These are phyloP conservation scores for Blastomyces gilchristii DNA, from an alignment of 2,329 filamentous ascomycete species.

Conservation along the genomic window DNA sequence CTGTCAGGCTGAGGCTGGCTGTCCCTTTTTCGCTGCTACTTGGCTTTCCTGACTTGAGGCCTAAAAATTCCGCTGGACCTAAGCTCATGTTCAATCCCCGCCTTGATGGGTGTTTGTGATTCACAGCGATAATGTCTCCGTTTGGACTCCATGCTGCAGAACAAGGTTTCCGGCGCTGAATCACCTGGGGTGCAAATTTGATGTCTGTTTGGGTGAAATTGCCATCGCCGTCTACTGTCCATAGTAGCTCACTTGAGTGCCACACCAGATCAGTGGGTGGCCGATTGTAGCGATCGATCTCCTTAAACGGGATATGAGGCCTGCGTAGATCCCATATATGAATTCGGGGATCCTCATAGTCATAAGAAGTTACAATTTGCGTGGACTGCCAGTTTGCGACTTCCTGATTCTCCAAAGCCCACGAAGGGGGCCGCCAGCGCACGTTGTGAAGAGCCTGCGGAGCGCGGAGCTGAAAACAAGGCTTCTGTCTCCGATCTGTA, in stretches of 20 bases:
- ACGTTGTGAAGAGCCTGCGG: constrained; percentile 54
- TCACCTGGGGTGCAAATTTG: constrained; percentile 48
- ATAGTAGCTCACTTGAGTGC: constrained; percentile 54
- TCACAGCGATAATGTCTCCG: constrained; percentile 47
- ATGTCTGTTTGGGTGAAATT: constrained; percentile 54
- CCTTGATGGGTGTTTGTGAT: constrained; percentile 41
- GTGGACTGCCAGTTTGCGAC: constrained; percentile 50
- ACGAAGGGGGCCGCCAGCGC: constrained; percentile 52
- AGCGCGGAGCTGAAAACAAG: constrained; percentile 48
- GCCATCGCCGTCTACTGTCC: constrained; percentile 53
- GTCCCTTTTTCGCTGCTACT: constrained; percentile 38
- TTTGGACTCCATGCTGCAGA: constrained; percentile 48
- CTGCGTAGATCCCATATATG: constrained; percentile 57
- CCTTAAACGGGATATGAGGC: constrained; percentile 51
- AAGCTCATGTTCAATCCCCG: constrained; percentile 29
- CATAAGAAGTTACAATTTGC: constrained; percentile 53
- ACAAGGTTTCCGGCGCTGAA: constrained; percentile 48
- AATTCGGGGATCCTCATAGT: constrained; percentile 49
- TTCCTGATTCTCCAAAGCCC: constrained; percentile 42
- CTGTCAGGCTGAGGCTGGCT: constrained; percentile 42
- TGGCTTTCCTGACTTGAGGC: constrained; percentile 32
- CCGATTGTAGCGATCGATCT: constrained; percentile 47
- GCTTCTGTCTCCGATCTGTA: constrained; percentile 48
- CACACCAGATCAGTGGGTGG: constrained; percentile 51
- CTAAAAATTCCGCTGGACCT: constrained; percentile 33